Evolutionary conservation across 208 protist genomes (phyloP), one percentile per base, ranked within the genome.

Genomic region (Herpetomonas samuelpessoai): DNA sequence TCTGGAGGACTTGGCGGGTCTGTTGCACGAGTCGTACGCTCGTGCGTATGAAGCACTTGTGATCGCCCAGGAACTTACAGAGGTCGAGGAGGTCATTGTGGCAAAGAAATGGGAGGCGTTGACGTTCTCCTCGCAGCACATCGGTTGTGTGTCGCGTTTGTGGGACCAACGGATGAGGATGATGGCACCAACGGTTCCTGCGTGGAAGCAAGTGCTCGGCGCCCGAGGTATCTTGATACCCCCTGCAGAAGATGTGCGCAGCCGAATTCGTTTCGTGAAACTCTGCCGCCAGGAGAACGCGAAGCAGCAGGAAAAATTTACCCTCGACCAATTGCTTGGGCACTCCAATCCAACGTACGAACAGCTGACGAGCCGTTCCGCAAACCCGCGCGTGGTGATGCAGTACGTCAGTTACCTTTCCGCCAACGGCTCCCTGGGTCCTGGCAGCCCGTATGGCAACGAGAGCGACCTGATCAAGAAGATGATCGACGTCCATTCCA

Each of bases 1-100:
- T 2, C 71, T 93, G 58, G 74, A 85, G 30, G 79, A 94, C 26
- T 52, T 94, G 44, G 74, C 86, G 26, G 81, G 80, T 16, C 63
- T 93, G 14, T 71, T 95, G 52, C 79, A 92, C 57, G 86, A 96
- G 71, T 94, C 90, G 2, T 94, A 96, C 61, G 72, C 69, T 16
- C 78, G 87, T 12, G 84, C 87, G 12, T 99, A 99, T 78, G 79
- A 95, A 3, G 74, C 81, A 2, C 74, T 99, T 25, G 97, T 99
- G 3, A 65, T 86, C 14, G 87, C 98, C 45, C 98, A 99, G 74
- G 96, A 99, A 70, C 76, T 99, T 1, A 88, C 92, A 0, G 98
- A 99, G 75, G 68, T 99, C 27, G 98, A 99, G 81, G 98, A 99
- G 83, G 85, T 99, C 9, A 79, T 99, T 19, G 58, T 79, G 24